Conservation (phyloP, 2,329 filamentous ascomycete genomes). For the Fusarium xylarioides region DNA sequence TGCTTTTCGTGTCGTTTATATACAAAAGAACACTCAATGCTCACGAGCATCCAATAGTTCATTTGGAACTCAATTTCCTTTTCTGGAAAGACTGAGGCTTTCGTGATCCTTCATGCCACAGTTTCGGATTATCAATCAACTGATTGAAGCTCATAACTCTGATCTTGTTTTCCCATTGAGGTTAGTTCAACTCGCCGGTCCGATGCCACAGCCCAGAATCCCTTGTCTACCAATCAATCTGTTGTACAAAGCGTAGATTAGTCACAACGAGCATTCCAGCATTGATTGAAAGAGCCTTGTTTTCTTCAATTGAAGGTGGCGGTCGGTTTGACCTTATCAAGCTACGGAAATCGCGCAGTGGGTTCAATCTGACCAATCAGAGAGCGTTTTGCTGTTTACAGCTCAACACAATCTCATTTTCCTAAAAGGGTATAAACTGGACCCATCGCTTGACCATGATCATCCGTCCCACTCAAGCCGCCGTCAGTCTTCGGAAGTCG, state of each 20-base stretch:
- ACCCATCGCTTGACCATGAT: not conserved
- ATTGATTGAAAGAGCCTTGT: too few species aligned
- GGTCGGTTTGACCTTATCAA: too few species aligned
- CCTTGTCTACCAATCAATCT: not conserved
- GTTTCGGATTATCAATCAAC: not conserved
- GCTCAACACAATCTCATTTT: too few species aligned
- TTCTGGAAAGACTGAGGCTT: not conserved
- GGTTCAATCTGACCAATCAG: too few species aligned
- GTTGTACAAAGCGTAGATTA: too few species aligned
- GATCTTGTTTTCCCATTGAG: not conserved
- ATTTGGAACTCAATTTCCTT: not conserved
- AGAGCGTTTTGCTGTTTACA: too few species aligned
- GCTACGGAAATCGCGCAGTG: too few species aligned
- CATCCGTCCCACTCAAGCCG: not conserved
- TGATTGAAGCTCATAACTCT: not conserved
- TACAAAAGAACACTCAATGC: not conserved
- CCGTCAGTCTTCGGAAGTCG: not conserved
- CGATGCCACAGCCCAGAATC: not conserved
- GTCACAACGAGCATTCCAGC: too few species aligned
- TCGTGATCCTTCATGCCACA: not conserved
- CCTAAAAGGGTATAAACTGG: slow-evolving; percentile 3
- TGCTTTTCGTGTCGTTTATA: not conserved
- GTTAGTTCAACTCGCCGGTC: not conserved
- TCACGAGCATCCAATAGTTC: fast-evolving
- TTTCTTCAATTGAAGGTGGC: too few species aligned